A percentile compares a stretch with the other conserved stretches of the same genome.
phyloP scores from a whole-genome alignment of 2,329 filamentous ascomycete species.

The Microcyclospora tardicrescens region DNA sequence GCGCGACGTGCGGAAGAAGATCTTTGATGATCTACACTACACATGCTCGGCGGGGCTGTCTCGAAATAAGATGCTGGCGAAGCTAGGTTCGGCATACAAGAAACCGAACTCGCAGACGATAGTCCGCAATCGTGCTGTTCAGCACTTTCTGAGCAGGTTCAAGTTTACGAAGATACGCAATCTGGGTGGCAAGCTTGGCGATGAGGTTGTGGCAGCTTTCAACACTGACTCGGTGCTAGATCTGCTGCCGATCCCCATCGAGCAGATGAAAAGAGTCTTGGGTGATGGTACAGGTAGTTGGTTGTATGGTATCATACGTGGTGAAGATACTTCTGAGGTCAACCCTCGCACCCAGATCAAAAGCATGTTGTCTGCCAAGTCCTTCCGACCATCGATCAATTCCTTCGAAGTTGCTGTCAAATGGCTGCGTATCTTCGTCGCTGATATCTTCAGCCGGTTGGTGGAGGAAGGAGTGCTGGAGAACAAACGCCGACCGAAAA shows the following conservation, averaged over 20 bases:
- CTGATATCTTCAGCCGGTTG: conserved; percentile 79
- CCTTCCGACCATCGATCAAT: conserved; percentile 74
- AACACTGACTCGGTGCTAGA: conserved; percentile 68
- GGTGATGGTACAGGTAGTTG: conserved; percentile 76
- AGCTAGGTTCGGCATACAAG: conserved; percentile 79
- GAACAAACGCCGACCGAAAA: conserved; percentile 73
- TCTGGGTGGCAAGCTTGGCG: conserved; percentile 87
- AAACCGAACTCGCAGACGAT: conserved; percentile 93
- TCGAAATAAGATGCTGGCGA: conserved; percentile 88
- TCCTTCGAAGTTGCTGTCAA: conserved; percentile 62
- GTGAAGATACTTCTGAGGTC: conserved; percentile 77
- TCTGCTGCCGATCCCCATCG: conserved; percentile 56
- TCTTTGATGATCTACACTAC: conserved; percentile 63
- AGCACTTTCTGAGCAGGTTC: conserved; percentile 67
- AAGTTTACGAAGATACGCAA: conserved; percentile 94
- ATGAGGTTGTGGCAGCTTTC: conserved; percentile 70
- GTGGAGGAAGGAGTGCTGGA: conserved; percentile 84
- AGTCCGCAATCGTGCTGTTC: conserved; percentile 72
- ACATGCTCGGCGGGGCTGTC: conserved; percentile 87
- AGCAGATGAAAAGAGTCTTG: conserved; percentile 63
- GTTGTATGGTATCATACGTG: conserved; percentile 74
- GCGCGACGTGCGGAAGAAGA: conserved; percentile 53
- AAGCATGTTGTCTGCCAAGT: conserved; percentile 93
- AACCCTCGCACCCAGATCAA: conserved; percentile 88
- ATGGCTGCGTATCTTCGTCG: conserved; percentile 84